These are phyloP conservation scores for Phlyctochytrium bullatum DNA, from an alignment of 192 early-diverging fungal species.

Conservation along the genomic window DNA sequence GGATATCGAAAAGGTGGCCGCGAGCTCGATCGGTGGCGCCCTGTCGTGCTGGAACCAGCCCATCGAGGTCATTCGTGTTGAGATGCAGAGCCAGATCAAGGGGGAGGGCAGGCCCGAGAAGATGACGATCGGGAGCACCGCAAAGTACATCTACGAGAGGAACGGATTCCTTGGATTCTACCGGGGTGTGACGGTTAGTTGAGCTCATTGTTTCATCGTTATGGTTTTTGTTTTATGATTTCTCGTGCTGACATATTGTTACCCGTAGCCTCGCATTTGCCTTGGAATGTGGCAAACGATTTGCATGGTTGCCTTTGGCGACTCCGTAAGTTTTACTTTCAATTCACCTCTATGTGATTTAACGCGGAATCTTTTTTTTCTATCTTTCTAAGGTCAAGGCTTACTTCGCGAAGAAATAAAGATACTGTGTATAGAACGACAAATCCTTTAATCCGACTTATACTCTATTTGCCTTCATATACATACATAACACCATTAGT, in stretches of 20 bases:
- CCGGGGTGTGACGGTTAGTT: conserved; percentile 57
- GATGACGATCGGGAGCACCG: conserved; percentile 77
- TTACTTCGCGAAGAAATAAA: conserved; percentile 38
- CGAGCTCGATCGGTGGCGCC: conserved; percentile 86
- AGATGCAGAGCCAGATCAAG: conserved; percentile 97
- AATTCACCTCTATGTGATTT: no score
- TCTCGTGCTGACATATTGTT: conserved; percentile 19
- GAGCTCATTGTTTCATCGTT: no score
- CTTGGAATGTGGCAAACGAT: conserved; percentile 69
- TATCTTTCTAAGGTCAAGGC: conserved; percentile 35
- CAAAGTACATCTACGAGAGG: conserved; percentile 87
- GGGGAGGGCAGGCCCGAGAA: conserved; percentile 84
- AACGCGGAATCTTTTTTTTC: conserved; percentile 4
- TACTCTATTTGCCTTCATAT: no score
- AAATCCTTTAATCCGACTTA: no score
- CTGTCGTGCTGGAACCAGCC: conserved; percentile 94
- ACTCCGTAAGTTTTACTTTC: conserved; percentile 34
- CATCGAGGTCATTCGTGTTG: conserved; percentile 97
- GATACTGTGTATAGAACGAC: no score
- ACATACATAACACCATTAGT: no score
- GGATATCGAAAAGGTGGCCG: conserved; percentile 60
- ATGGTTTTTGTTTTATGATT: no score
- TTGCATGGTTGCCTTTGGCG: conserved; percentile 88
- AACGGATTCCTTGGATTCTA: conserved; percentile 93
- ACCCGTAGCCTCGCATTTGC: conserved; percentile 34